phyloP scores from a whole-genome alignment of 306 rosid species.

The Abrus pulchellus region DNA sequence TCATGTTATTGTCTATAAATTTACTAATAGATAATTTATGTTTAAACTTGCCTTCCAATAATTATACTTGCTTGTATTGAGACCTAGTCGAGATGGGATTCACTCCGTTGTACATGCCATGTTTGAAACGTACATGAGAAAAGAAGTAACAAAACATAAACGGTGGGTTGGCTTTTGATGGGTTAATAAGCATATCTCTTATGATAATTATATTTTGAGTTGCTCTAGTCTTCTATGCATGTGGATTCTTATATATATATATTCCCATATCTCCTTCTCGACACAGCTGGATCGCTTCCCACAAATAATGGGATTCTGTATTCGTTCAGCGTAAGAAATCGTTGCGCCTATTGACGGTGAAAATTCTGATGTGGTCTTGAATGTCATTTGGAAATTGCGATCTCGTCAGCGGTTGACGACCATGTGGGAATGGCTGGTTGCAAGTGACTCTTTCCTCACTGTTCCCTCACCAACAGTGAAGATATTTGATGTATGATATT shows the following conservation, averaged over 20 bases:
- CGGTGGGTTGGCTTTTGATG: background rate
- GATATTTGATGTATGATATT: too few relatives aligned
- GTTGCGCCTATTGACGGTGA: background rate
- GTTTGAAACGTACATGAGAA: conserved; percentile 15
- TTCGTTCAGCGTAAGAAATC: background rate
- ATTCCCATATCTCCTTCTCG: too few relatives aligned
- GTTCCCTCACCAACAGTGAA: too few relatives aligned
- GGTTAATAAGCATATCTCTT: background rate
- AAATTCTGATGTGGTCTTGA: background rate
- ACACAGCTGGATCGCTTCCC: background rate
- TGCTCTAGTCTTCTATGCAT: background rate
- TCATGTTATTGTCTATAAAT: conserved; percentile 37
- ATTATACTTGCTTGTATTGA: conserved; percentile 13
- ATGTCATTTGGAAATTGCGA: background rate
- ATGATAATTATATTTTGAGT: background rate
- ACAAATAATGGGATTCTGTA: background rate
- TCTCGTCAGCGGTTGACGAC: background rate
- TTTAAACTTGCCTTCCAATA: background rate
- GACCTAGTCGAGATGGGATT: conserved; percentile 16
- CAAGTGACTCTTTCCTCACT: too few relatives aligned
- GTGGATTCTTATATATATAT: background rate
- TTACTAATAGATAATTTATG: conserved; percentile 25
- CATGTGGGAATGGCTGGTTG: background rate
- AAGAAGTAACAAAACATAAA: background rate
- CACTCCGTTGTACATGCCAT: background rate